Evolutionary conservation across 805 yeast species (phyloP).

Genomic region (Lipomyces japonicus): DNA sequence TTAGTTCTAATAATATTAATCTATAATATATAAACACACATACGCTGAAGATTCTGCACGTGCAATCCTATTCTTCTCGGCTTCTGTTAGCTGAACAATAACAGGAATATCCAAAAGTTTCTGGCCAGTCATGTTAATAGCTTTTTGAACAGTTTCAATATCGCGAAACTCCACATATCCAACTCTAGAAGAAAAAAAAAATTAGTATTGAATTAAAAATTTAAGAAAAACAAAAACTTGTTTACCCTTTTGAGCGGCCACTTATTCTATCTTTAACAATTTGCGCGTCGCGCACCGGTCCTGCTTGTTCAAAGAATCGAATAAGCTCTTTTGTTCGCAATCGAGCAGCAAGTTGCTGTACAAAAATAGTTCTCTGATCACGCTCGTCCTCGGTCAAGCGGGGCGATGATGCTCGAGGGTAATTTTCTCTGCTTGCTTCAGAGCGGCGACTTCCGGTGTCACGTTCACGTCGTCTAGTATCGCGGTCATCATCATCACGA

Average conservation of each 20-base stretch:
- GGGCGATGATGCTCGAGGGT: slow-evolving; percentile 16
- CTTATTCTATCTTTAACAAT: slow-evolving; percentile 37
- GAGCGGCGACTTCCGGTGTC: neutral
- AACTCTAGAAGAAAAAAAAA: slow-evolving; percentile 28
- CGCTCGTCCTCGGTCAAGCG: slow-evolving; percentile 33
- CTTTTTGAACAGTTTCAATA: slow-evolving; percentile 34
- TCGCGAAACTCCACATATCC: slow-evolving; percentile 38
- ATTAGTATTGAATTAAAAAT: neutral
- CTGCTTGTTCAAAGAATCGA: slow-evolving; percentile 37
- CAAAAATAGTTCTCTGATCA: slow-evolving; percentile 39
- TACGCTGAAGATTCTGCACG: slow-evolving; percentile 29
- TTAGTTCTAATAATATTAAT: neutral
- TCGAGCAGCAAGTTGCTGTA: slow-evolving; percentile 37
- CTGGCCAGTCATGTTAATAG: slow-evolving; percentile 37
- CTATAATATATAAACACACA: neutral
- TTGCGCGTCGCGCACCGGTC: slow-evolving; percentile 37
- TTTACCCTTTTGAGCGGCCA: slow-evolving; percentile 37
- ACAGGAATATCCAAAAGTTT: slow-evolving; percentile 37
- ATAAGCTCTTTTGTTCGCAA: slow-evolving; percentile 35
- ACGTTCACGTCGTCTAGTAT: slow-evolving; percentile 2
- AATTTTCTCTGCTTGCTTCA: neutral
- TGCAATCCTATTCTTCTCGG: slow-evolving; percentile 36
- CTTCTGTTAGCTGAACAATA: slow-evolving; percentile 37
- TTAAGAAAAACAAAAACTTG: neutral
- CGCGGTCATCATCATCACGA: slow-evolving; percentile 1